Evolutionary conservation across 169 alveolate species (phyloP).

Genomic region (Babesia sp.): DNA sequence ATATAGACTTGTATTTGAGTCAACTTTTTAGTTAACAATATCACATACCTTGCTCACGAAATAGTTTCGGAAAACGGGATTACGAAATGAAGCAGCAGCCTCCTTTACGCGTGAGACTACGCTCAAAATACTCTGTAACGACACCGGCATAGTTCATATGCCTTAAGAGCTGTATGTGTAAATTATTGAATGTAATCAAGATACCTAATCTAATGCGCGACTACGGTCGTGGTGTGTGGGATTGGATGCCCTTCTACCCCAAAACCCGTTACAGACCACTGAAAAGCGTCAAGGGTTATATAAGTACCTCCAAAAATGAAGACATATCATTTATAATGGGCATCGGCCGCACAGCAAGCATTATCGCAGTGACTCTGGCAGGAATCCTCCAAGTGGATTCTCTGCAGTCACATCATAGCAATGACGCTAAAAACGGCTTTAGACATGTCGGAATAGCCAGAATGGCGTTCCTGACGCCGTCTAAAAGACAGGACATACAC

Average conservation of each 20-base stretch:
- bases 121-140: slow-evolving; percentile 25
- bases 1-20: background rate
- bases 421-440: background rate
- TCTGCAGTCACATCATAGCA: slow-evolving; percentile 15
- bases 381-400: slow-evolving; percentile 20
- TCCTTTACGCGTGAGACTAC: slow-evolving; percentile 43
- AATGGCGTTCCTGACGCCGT: background rate
- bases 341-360: slow-evolving; percentile 3
- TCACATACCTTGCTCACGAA: slow-evolving; percentile 48
- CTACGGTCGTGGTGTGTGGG: slow-evolving; percentile 17
- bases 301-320: too few relatives aligned
- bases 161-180: background rate
- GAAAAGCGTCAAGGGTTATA: too few relatives aligned
- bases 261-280: background rate
- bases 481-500: background rate
- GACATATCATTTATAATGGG: slow-evolving; percentile 8
- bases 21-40: background rate
- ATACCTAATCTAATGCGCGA: background rate
- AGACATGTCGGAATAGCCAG: background rate
- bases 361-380: slow-evolving; percentile 23
- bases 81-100: slow-evolving; percentile 42
- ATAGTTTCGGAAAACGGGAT: slow-evolving; percentile 51
- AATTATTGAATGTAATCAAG: background rate
- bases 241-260: background rate
- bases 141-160: slow-evolving; percentile 2